phyloP scores from a whole-genome alignment of 306 rosid species.

The Dalbergia cochinchinensis region DNA sequence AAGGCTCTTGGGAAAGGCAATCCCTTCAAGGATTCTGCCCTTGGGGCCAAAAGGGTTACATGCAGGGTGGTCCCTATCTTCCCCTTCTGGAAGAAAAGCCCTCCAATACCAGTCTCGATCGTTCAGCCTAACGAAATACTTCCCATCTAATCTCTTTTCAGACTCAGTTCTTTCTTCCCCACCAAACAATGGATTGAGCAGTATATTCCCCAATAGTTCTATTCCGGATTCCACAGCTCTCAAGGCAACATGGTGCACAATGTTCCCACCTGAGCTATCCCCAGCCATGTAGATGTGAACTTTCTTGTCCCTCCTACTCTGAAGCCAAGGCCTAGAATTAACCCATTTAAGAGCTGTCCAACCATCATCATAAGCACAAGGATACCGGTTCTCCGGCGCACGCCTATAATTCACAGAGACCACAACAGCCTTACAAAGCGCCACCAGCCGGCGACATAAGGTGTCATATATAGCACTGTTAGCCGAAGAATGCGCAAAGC shows the following conservation, averaged over 20 bases:
- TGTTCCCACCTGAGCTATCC: constrained; percentile 98
- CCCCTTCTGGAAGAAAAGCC: constrained; percentile 95
- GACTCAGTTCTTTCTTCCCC: constrained; percentile 83
- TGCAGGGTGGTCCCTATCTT: constrained; percentile 93
- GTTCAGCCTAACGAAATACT: constrained; percentile 77
- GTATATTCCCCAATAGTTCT: constrained; percentile 78
- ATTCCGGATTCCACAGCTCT: constrained; percentile 72
- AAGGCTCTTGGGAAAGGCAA: constrained; percentile 86
- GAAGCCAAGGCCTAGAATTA: constrained; percentile 80
- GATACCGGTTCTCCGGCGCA: constrained; percentile 81
- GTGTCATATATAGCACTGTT: constrained; percentile 92
- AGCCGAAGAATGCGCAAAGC: constrained; percentile 93
- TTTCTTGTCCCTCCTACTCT: constrained; percentile 76
- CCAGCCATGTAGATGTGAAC: constrained; percentile 85
- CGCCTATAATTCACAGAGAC: constrained; percentile 89
- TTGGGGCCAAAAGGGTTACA: constrained; percentile 94
- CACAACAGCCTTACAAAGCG: constrained; percentile 88
- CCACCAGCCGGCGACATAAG: constrained; percentile 81
- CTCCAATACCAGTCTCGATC: constrained; percentile 99
- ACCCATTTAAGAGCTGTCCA: constrained; percentile 89
- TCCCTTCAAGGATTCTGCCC: constrained; percentile 66
- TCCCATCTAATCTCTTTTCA: constrained; percentile 82
- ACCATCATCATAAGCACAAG: constrained; percentile 98
- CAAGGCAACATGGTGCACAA: constrained; percentile 88
- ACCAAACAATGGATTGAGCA: constrained; percentile 96